Base-by-base conservation (phyloP, 2,329 filamentous ascomycete genomes). In the Geosmithia morbida region DNA sequence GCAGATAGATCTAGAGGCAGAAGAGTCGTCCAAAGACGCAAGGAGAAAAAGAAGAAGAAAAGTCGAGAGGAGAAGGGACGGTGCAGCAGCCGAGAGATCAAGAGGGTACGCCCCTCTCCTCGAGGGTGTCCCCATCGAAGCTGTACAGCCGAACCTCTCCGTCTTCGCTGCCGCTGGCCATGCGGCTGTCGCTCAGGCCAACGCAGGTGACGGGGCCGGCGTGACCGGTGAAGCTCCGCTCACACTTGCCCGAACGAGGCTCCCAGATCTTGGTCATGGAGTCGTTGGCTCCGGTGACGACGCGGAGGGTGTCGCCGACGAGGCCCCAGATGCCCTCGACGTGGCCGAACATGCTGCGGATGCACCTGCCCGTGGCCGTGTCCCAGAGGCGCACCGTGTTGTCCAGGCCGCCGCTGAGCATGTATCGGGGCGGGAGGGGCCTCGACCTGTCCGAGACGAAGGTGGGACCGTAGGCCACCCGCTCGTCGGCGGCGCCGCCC, bases 211-310 rank as follows among this genome's bases (percentile, higher is more conserved):
- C 88, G 0, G 92, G 89, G 0, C 87, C 90, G 1, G 82, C 77
- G 62, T 97, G 92, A 0, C 89, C 89, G 2, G 87, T 88, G 59
- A 95, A 90, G 2, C 89, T 97, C 45, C 88, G 75, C 62, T 97
- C 89, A 63, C 89, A 95, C 58, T 85, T 87, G 26, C 92, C 92
- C 1, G 85, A 89, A 49, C 88, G 72, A 16, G 90, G 85, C 65
- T 97, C 90, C 92, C 92, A 98, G 30, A 76, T 63, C 68, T 97
- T 97, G 56, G 95, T 85, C 79, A 90, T 94, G 41, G 87, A 82
- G 64, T 98, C 92, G 62, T 97, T 88, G 11, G 87, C 85, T 1
- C 89, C 90, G 17, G 84, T 87, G 14, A 97, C 87, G 16, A 95
- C 79, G 11, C 92, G 80, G 18, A 97, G 69, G 1, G 85, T 89